phyloP scores from a whole-genome alignment of 2,329 filamentous ascomycete species.

The Paracorniculantispora psalliotae region DNA sequence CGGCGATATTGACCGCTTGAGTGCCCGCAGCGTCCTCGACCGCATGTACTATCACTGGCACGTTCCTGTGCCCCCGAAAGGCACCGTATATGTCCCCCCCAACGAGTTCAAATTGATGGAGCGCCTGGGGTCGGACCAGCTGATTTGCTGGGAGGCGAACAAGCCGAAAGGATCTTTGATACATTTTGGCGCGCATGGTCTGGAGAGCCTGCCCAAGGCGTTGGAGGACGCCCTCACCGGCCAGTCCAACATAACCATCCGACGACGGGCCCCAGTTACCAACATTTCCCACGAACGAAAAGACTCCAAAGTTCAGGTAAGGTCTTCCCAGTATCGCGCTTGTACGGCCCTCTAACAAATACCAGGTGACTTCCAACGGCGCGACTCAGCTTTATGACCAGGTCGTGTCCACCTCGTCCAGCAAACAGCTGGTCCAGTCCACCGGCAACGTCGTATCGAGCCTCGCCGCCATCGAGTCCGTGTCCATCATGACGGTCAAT shows the following conservation, averaged over 20 bases:
- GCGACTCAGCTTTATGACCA: slow-evolving; percentile 41
- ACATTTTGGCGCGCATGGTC: slow-evolving; percentile 47
- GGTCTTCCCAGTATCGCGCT: slow-evolving; percentile 4
- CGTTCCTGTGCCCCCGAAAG: slow-evolving; percentile 17
- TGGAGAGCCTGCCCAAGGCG: slow-evolving; percentile 54
- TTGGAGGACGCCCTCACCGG: slow-evolving; percentile 46
- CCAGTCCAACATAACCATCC: slow-evolving; percentile 57
- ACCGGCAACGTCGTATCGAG: slow-evolving; percentile 37
- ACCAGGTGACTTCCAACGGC: slow-evolving; percentile 4
- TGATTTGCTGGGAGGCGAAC: slow-evolving; percentile 28
- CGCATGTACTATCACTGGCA: slow-evolving; percentile 28
- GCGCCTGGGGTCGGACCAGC: slow-evolving; percentile 23
- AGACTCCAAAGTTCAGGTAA: slow-evolving; percentile 38
- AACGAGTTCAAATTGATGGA: slow-evolving; percentile 27
- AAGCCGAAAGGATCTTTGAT: slow-evolving; percentile 27
- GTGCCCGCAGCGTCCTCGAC: slow-evolving; percentile 55
- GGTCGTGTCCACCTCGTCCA: slow-evolving; percentile 60
- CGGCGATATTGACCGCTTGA: slow-evolving; percentile 78
- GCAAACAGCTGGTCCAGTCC: slow-evolving; percentile 37
- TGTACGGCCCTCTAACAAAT: not conserved
- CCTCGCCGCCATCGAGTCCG: slow-evolving; percentile 54
- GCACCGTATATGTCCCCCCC: slow-evolving; percentile 35
- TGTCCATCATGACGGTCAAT: slow-evolving; percentile 89
- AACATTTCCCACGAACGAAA: slow-evolving; percentile 37
- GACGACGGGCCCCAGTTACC: slow-evolving; percentile 43